Conservation (phyloP, 2,329 filamentous ascomycete genomes). For the Colletotrichum liaoningense region DNA sequence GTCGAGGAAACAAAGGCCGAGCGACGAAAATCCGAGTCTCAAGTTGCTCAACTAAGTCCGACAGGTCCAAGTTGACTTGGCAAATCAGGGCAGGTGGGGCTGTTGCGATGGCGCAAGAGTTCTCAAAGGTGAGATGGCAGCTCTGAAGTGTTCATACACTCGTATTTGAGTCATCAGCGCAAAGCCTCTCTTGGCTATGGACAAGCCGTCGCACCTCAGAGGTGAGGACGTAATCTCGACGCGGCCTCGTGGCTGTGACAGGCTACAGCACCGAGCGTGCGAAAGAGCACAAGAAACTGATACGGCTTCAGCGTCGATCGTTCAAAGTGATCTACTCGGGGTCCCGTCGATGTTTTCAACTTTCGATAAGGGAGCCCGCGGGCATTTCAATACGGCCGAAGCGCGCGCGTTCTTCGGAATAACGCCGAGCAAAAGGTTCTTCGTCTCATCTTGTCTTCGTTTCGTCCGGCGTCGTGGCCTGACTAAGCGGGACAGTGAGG, state of each 20-base stretch:
- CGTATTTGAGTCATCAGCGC: not conserved
- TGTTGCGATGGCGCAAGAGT: slow-evolving; percentile 5
- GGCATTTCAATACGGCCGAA: not conserved
- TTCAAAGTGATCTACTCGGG: not conserved
- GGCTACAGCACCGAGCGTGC: not conserved
- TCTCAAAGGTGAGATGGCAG: not conserved
- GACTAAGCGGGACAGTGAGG: slow-evolving; percentile 16
- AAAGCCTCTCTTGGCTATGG: not conserved
- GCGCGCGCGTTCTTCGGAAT: slow-evolving; percentile 2
- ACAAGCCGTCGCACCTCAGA: not conserved
- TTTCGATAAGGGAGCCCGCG: not conserved
- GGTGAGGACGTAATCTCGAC: not conserved
- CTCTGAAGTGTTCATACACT: not conserved
- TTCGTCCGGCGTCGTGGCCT: not conserved
- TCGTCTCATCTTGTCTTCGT: slow-evolving; percentile 5
- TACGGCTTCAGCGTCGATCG: not conserved
- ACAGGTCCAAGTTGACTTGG: not conserved
- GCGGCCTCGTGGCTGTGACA: not conserved
- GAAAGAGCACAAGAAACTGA: not conserved
- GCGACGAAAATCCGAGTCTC: not conserved
- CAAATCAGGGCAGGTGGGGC: not conserved
- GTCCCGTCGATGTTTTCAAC: not conserved
- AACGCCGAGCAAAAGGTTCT: slow-evolving; percentile 14
- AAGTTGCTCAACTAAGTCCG: not conserved
- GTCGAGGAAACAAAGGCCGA: slow-evolving; percentile 13